Evolutionary conservation across 192 early-diverging fungal genomes (phyloP), one percentile per base, ranked within the genome.

Genomic region (Backusella psychrophila): DNA sequence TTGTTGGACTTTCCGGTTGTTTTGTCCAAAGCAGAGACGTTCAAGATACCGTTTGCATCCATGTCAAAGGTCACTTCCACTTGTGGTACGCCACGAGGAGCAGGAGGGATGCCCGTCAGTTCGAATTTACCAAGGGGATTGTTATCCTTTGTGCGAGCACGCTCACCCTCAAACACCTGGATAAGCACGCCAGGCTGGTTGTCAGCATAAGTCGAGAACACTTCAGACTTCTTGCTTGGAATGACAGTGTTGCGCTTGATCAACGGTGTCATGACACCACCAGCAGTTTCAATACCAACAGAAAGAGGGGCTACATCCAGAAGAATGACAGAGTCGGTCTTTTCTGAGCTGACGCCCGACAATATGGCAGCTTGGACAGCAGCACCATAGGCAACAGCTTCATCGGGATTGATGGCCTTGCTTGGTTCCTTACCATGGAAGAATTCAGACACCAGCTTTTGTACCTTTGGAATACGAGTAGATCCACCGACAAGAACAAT

Each of bases 381-480:
- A 39, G 97, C 97, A 77, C 97, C 96, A 80, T 97, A 94, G 73
- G 97, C 96, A 34, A 97, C 97, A 71, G 97, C 97, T 83, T 98
- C 97, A 77, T 98, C 97, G 11, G 97, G 97, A 89, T 98, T 98
- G 84, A 98, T 96, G 66, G 87, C 85, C 88, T 97, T 97, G 84
- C 92, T 89, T 6, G 94, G 95, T 89, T 98, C 94, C 91, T 98
- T 98, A 81, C 96, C 96, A 87, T 93, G 87, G 87, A 98, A 98
- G 91, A 91, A 97, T 90, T 97, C 95, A 46, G 94, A 93, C 81
- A 98, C 92, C 85, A 98, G 91, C 89, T 97, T 95, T 88, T 97
- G 95, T 82, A 98, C 91, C 90, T 96, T 97, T 88, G 97, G 97
- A 88, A 98, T 98, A 91, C 97, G 97, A 76, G 96, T 98, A 77